Evolutionary conservation across 768 basidiomycete species (phyloP), one percentile per base, ranked within the genome.

Genomic region (Lentinula sp.): DNA sequence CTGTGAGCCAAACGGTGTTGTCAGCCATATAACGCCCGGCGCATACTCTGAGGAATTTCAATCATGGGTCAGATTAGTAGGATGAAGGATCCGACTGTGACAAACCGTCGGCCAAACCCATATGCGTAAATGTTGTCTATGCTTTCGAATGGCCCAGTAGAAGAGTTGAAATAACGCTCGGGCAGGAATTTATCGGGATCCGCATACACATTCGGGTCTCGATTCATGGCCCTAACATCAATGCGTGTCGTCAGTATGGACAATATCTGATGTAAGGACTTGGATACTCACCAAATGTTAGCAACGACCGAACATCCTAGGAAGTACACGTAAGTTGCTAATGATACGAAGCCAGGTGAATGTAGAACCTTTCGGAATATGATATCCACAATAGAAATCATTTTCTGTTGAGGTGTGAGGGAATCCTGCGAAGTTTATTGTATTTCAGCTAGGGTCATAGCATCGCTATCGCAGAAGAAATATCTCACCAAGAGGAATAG

Each of bases 191-290:
- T 61, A 16, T 71, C 57, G 7, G 69, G 70, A 41, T 70, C 61
- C 4, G 63, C 63, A 36, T 64, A 71, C n/a, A 67, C 61, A 15
- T 63, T 61, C 1, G 70, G 69, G 58, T 71, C 68, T 7, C 66
- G 68, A 16, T 69, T 65, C 18, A 70, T 67, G 23, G 64, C 65
- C 69, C 68, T 70, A 28, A 45, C 58, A 39, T 18, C 3, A 20
- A 9, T 33, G 6, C 6, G 16, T 1, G 10, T 46, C 15, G 35
- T n/a, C 55, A 56, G 18, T 18, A 28, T 13, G 2, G 16, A 32
- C 32, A 16, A 20, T 9, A 46, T 15, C 16, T 20, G 2, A 42
- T 10, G 2, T 55, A 20, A n/a, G 4, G 28, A 28, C 28, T 2
- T 39, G 15, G 12, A 18, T 2, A 48, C 45, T 3, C 23, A 59